A percentile compares a stretch with the other conserved stretches of the same genome.
Evolutionary conservation across 306 rosid species (phyloP).

Genomic region (Geum urbanum): DNA sequence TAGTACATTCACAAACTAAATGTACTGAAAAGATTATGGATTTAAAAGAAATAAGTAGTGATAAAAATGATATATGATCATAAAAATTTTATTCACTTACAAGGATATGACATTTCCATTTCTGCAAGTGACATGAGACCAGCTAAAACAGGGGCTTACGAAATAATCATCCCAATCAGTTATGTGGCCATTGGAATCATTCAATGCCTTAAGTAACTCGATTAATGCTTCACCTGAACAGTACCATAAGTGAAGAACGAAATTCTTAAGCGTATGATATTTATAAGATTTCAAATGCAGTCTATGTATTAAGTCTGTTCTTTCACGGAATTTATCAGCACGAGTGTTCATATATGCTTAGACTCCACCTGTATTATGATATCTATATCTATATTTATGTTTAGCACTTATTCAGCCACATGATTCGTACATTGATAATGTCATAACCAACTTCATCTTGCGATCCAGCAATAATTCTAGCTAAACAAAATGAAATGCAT

Average conservation of each 20-base stretch:
- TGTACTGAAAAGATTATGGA: conserved; percentile 3
- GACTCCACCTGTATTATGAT: background rate
- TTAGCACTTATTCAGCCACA: background rate
- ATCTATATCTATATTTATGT: background rate
- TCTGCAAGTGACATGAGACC: conserved; percentile 77
- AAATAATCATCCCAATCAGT: conserved; percentile 60
- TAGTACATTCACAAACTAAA: conserved; percentile 25
- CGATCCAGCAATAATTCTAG: background rate
- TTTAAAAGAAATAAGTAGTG: background rate
- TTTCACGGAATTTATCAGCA: background rate
- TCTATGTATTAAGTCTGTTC: background rate
- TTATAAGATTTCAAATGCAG: background rate
- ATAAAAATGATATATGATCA: background rate
- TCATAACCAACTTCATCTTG: background rate
- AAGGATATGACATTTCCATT: conserved; percentile 69
- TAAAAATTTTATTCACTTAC: conserved; percentile 46
- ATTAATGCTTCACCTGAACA: conserved; percentile 71
- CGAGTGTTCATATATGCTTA: background rate
- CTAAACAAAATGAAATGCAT: background rate
- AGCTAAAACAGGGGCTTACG: conserved; percentile 87
- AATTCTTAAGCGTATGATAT: background rate
- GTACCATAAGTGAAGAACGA: conserved; percentile 16
- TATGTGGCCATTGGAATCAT: conserved; percentile 57
- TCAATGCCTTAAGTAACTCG: conserved; percentile 52
- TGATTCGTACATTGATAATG: background rate